Conservation (phyloP, 441 rosid species). For the Populus trichocarpa region DNA sequence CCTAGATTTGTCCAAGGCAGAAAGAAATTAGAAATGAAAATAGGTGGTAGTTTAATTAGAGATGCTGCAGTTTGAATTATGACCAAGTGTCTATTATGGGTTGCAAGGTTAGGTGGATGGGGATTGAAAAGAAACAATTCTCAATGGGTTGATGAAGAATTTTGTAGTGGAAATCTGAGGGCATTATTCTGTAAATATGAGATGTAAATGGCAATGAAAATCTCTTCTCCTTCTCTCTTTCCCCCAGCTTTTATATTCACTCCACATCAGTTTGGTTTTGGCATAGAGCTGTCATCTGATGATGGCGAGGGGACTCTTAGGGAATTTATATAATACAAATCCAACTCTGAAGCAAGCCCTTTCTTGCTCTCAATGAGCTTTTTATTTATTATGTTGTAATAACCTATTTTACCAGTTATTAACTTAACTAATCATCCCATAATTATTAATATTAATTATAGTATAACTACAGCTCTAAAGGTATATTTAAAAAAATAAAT, state of each 20-base stretch:
- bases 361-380: no score
- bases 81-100: neutral
- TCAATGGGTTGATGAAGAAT: conserved; percentile 19
- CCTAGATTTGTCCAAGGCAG: neutral
- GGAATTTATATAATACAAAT: no score
- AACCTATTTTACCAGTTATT: no score
- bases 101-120: neutral
- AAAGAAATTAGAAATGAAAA: neutral
- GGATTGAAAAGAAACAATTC: conserved; percentile 1
- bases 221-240: neutral
- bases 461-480: no score
- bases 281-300: no score
- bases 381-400: no score
- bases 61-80: neutral
- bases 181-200: conserved; percentile 56
- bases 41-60: neutral
- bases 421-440: no score
- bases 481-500: no score
- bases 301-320: no score
- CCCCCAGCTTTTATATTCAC: neutral
- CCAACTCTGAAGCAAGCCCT: no score
- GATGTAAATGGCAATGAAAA: conserved; percentile 48
- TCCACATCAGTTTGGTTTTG: no score
- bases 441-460: no score
- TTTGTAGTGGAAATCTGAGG: conserved; percentile 52